These are phyloP conservation scores for Oryza meyeriana DNA, from an alignment of 176 grass and related monocot species.

Conservation along the genomic window DNA sequence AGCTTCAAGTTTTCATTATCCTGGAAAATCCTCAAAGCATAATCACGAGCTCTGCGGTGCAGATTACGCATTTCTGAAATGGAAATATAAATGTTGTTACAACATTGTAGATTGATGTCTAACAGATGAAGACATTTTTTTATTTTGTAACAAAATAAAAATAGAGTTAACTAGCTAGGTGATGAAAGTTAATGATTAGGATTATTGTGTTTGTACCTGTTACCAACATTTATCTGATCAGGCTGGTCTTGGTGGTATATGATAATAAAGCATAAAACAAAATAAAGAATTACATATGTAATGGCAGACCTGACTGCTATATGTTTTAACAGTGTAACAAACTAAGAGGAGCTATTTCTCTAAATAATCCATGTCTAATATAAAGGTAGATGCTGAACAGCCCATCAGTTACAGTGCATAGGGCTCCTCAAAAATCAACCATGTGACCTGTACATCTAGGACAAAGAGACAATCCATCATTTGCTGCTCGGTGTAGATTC, in stretches of 20 bases:
- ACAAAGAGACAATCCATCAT: background rate
- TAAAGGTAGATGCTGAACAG: background rate
- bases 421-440: background rate
- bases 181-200: background rate
- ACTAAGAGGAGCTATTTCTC: background rate
- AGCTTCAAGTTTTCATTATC: constrained; percentile 76
- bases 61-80: constrained; percentile 70
- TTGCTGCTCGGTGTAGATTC: background rate
- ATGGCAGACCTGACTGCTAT: background rate
- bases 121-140: constrained; percentile 12
- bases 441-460: background rate
- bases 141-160: background rate
- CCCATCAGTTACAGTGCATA: background rate
- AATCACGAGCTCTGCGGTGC: constrained; percentile 52
- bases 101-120: background rate
- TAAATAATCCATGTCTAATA: constrained; percentile 9
- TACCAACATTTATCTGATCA: background rate
- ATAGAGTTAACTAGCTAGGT: background rate
- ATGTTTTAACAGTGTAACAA: constrained; percentile 19
- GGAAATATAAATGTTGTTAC: constrained; percentile 21
- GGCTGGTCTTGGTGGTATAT: background rate
- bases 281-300: background rate
- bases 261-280: constrained; percentile 6
- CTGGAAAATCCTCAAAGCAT: constrained; percentile 59
- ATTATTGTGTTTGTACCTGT: background rate